phyloP scores from a whole-genome alignment of 148 eudicot species.

The Selenicereus undatus region DNA sequence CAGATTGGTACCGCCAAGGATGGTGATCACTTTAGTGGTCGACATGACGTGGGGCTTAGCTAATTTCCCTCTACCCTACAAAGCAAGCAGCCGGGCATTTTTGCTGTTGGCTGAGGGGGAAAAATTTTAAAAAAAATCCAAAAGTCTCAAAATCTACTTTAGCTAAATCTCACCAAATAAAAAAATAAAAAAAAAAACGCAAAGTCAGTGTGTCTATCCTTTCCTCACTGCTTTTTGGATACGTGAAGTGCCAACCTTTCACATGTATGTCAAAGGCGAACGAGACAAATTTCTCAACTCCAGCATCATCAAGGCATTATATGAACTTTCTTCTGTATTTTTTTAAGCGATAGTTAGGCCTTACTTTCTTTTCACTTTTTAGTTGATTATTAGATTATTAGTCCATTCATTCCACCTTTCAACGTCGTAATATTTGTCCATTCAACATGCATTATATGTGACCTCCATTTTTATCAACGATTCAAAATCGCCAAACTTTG shows the following conservation, averaged over 20 bases:
- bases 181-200: constrained; percentile 8
- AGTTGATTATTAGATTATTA: neutral
- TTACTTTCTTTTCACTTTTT: neutral
- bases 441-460: neutral
- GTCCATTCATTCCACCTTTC: constrained; percentile 3
- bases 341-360: neutral
- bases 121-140: neutral
- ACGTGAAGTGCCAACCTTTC: neutral
- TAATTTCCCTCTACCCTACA: constrained; percentile 2
- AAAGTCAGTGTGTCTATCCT: constrained; percentile 26
- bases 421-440: no score
- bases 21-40: neutral
- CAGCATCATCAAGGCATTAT: constrained; percentile 15
- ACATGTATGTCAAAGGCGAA: constrained; percentile 19
- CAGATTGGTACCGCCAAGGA: neutral
- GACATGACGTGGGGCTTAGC: constrained; percentile 27
- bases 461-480: neutral
- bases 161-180: neutral
- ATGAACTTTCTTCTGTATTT: neutral
- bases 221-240: constrained; percentile 28
- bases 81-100: neutral
- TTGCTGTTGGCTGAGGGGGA: neutral
- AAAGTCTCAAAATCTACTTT: neutral
- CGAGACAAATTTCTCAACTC: constrained; percentile 13
- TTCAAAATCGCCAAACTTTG: neutral